These are phyloP conservation scores for Platanthera zijinensis DNA, from an alignment of 106 monocot species.

Conservation along the genomic window DNA sequence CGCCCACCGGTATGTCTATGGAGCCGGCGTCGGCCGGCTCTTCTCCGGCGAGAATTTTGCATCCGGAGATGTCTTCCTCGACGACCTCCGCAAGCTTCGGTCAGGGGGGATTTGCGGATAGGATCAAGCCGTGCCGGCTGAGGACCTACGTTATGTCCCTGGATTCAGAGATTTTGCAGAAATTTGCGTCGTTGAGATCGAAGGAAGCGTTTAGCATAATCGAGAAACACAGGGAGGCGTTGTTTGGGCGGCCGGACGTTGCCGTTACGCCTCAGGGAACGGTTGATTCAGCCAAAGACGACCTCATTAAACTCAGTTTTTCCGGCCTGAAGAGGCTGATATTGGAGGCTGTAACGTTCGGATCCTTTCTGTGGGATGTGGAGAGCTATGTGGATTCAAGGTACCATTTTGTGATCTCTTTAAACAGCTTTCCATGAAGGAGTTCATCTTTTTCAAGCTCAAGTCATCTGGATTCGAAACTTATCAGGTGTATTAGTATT, in stretches of 20 bases:
- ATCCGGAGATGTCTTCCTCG: slow-evolving; percentile 31
- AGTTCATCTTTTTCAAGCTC: neutral
- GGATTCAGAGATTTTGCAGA: slow-evolving; percentile 67
- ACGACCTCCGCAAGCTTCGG: slow-evolving; percentile 9
- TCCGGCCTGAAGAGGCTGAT: slow-evolving; percentile 61
- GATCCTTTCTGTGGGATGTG: slow-evolving; percentile 89
- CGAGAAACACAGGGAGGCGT: slow-evolving; percentile 79
- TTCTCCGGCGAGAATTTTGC: slow-evolving; percentile 7
- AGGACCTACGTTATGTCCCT: slow-evolving; percentile 64
- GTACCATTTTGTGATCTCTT: slow-evolving; percentile 57
- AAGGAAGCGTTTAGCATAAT: slow-evolving; percentile 70
- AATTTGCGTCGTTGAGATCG: slow-evolving; percentile 66
- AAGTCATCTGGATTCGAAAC: neutral
- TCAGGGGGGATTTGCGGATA: slow-evolving; percentile 5
- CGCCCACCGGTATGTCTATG: slow-evolving; percentile 2
- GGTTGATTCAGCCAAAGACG: slow-evolving; percentile 68
- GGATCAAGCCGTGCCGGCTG: slow-evolving; percentile 29
- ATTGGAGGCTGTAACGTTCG: slow-evolving; percentile 86
- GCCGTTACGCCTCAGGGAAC: slow-evolving; percentile 41
- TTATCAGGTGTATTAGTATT: neutral
- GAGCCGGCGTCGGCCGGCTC: slow-evolving; percentile 14
- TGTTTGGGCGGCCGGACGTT: slow-evolving; percentile 76
- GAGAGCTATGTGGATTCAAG: slow-evolving; percentile 85
- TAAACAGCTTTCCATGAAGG: neutral
- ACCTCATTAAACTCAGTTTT: slow-evolving; percentile 65